Base-by-base conservation (phyloP, 495 filamentous ascomycete species). In the Trichoderma gamsii region DNA sequence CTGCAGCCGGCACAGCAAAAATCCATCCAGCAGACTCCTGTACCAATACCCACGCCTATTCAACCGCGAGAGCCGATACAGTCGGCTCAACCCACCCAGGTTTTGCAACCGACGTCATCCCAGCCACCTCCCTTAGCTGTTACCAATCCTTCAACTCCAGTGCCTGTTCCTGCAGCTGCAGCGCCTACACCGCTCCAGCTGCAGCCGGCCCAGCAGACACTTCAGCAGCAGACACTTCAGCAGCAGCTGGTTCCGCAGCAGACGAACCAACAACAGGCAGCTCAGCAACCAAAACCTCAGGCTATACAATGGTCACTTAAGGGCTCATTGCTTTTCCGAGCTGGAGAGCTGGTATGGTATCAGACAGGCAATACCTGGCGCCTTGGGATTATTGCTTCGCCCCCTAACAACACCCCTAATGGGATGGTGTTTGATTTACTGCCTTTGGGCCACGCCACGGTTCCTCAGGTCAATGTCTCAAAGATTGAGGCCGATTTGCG, bases 261-360 rank as follows among this genome's bases (percentile, higher is more conserved):
- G 63, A 41, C 64, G 35, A 32, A 16, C 15, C 64, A 65, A 21
- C 64, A 66, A 29, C 49, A 52, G n/a, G 18, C 43, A 46, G 13
- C 18, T 46, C 49, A 25, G 21, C 51, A 41, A 13, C 43, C 64
- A 41, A 27, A 61, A 67, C 25, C 66, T 11, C 46, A 46, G 29
- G 66, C 66, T n/a, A 59, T 61, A 1, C 41, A 32, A 27, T 43
- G 38, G 67, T 43, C 59, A 12, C 6, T 68, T 0, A 29, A 29
- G 23, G 16, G 56, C n/a, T 41, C 56, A 64, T 13, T 64, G 16
- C 27, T 68, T 15, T 68, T 68, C 59, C 67, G 67, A 41, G 35
- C 46, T 23, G 67, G 67, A 3, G 67, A 68, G 67, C 59, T 68
- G 32, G 67, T 68, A 9, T 68, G 67, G 67, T 68, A 35, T n/a